phyloP scores from a whole-genome alignment of 2,329 filamentous ascomycete genomes.

The Alternaria brassicicola region DNA sequence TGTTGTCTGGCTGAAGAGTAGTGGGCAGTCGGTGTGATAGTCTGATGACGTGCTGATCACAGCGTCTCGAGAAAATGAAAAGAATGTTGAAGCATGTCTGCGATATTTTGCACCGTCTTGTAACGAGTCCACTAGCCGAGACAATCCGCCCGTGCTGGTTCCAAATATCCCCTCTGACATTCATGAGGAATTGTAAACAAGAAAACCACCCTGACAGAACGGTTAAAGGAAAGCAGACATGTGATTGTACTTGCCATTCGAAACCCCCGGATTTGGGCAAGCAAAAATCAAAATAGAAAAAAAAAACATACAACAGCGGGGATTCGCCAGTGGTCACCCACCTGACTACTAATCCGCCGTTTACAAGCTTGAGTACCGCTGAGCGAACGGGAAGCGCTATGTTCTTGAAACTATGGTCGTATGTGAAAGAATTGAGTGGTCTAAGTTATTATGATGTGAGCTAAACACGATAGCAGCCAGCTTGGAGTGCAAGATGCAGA shows the following conservation, averaged over 20 bases:
- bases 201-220: no score
- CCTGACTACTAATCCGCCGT: neutral
- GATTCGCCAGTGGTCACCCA: neutral
- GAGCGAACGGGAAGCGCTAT: neutral
- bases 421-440: neutral
- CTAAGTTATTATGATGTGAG: neutral
- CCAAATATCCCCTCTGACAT: neutral
- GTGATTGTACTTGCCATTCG: neutral
- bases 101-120: neutral
- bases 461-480: neutral
- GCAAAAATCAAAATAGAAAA: neutral
- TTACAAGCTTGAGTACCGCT: neutral
- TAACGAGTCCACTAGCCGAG: neutral
- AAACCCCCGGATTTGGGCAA: neutral
- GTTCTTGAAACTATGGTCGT: neutral
- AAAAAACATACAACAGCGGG: neutral
- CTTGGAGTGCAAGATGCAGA: neutral
- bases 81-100: neutral
- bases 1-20: constrained; percentile 41
- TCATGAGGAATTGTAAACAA: neutral
- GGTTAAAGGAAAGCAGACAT: neutral
- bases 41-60: neutral
- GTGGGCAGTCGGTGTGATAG: neutral
- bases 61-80: neutral
- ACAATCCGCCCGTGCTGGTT: neutral